Evolutionary conservation across 208 protist genomes (phyloP).

Genomic region (Acanthamoeba healyi): DNA sequence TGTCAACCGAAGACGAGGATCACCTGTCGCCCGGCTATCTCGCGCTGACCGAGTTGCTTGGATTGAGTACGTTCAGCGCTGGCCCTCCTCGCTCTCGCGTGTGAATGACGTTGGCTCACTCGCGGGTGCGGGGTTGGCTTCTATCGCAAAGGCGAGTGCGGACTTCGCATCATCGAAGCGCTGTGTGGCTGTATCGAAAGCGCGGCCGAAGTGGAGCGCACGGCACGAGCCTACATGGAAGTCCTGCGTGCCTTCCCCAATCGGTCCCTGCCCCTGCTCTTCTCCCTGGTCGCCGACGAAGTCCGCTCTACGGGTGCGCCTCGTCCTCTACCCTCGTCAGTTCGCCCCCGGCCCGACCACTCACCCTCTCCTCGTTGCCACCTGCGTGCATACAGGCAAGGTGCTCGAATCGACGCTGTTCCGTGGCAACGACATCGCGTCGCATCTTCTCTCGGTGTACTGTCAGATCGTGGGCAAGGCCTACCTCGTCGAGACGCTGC

Average conservation of each 20-base stretch:
- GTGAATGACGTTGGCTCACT: not conserved
- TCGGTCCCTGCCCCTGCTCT: slow-evolving; percentile 4
- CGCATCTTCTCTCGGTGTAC: slow-evolving; percentile 27
- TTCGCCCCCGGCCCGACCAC: not conserved
- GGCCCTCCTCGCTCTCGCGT: not conserved
- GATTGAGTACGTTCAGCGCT: not conserved
- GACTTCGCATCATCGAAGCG: not conserved
- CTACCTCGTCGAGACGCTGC: slow-evolving; percentile 31
- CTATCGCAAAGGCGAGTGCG: not conserved
- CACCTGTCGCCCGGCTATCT: not conserved
- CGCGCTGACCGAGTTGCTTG: not conserved
- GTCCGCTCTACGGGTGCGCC: not conserved
- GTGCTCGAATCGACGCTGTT: slow-evolving; percentile 20
- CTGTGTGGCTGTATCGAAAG: slow-evolving; percentile 11
- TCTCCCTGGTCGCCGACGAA: slow-evolving; percentile 40
- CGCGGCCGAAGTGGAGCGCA: not conserved
- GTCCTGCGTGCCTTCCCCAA: not conserved
- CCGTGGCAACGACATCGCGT: slow-evolving; percentile 49
- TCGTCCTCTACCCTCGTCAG: not conserved
- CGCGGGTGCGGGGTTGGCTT: too few species aligned
- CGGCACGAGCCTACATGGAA: slow-evolving; percentile 21
- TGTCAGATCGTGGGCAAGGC: slow-evolving; percentile 11
- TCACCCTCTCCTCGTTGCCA: not conserved
- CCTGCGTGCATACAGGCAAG: not conserved
- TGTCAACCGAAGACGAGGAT: not conserved